Conservation (phyloP, 2,329 filamentous ascomycete species). For the Decorospora gaudefroyi region DNA sequence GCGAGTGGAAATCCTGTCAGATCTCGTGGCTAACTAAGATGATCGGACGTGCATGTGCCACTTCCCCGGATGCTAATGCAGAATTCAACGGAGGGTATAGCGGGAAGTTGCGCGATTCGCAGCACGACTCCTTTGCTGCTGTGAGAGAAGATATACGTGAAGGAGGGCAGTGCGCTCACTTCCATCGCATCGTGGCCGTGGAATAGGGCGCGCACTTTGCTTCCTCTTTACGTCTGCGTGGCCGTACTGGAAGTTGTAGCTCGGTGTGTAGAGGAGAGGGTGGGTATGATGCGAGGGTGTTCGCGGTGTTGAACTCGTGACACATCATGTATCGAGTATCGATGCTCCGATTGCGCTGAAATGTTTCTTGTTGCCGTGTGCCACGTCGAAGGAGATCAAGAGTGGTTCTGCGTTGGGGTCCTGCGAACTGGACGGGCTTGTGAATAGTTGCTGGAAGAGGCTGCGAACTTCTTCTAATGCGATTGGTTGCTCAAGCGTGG, state of each 20-base stretch:
- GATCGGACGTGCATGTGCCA: too few species aligned
- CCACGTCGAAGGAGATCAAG: conserved; percentile 14
- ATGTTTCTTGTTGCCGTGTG: conserved; percentile 10
- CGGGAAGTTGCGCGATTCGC: conserved; percentile 8
- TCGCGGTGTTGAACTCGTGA: conserved; percentile 3
- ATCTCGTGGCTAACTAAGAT: too few species aligned
- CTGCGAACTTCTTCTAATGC: too few species aligned
- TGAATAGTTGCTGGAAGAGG: too few species aligned
- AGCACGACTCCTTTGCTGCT: conserved; percentile 10
- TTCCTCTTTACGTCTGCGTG: conserved; percentile 4
- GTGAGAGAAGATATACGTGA: conserved; percentile 11
- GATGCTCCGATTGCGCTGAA: conserved; percentile 12
- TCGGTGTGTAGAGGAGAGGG: conserved; percentile 9
- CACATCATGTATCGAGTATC: conserved; percentile 8
- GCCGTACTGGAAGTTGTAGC: conserved; percentile 11
- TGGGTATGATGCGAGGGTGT: background rate
- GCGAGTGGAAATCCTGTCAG: too few species aligned
- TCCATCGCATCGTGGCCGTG: conserved; percentile 8
- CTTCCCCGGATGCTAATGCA: too few species aligned
- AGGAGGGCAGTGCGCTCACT: conserved; percentile 7
- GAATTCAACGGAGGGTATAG: too few species aligned
- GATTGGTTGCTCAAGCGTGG: too few species aligned
- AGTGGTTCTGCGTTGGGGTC: conserved; percentile 7
- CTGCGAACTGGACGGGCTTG: too few species aligned
- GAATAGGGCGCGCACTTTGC: conserved; percentile 11